A percentile compares a stretch with the other conserved stretches of the same genome.
Conservation (phyloP, 2,329 filamentous ascomycete genomes). For the Cercospora sp. region DNA sequence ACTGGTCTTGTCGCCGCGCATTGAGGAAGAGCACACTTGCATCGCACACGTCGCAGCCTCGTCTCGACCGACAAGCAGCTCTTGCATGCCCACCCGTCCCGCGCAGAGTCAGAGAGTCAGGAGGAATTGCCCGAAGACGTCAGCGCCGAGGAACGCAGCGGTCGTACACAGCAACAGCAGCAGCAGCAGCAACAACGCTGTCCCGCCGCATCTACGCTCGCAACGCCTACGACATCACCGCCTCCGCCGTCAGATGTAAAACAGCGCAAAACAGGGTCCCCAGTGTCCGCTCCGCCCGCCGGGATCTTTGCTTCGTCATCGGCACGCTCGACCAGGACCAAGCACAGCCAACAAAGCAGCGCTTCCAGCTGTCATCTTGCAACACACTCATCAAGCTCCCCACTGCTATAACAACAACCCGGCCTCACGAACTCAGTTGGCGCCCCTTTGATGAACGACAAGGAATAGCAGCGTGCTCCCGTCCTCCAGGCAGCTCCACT, state of each 20-base stretch:
- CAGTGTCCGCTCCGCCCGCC: constrained; percentile 23
- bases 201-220: neutral
- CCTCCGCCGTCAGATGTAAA: constrained; percentile 22
- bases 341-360: constrained; percentile 11
- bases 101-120: neutral
- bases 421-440: constrained; percentile 11
- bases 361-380: constrained; percentile 10
- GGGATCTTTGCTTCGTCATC: constrained; percentile 23
- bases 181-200: neutral
- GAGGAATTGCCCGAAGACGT: neutral
- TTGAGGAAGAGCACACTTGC: neutral
- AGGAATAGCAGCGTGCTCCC: constrained; percentile 17
- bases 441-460: constrained; percentile 23
- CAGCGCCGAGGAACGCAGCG: neutral
- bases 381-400: neutral
- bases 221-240: neutral
- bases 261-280: constrained; percentile 22
- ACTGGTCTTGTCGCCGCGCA: neutral
- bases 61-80: neutral
- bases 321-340: constrained; percentile 15
- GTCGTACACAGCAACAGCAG: neutral
- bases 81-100: neutral
- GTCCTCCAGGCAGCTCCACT: constrained; percentile 24
- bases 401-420: constrained; percentile 5
- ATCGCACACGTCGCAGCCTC: neutral